Evolutionary conservation across 225 moss, liverwort and hornwort species (phyloP), one percentile per base, ranked within the genome.

Genomic region (Antitrichia curtipendula): DNA sequence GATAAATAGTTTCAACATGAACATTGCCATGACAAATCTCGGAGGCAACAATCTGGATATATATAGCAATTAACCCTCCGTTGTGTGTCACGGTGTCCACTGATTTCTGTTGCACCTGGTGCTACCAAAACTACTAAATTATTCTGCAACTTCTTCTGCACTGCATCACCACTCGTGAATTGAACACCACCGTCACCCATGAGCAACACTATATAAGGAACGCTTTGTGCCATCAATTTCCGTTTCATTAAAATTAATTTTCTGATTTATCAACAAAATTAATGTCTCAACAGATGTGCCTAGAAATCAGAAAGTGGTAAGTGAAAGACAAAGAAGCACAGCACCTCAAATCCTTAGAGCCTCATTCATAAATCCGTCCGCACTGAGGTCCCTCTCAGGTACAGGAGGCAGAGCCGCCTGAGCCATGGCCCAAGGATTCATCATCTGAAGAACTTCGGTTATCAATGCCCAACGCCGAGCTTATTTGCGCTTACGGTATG

Each of bases 81-180:
- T 90, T 74, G 27, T 16, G 41, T 62, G 13, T 86, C 78, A 86
- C 40, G 40, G 25, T 15, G 13, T 91, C 82, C 17, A 94, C 93
- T 84, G 88, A 52, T 83, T 80, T 75, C 88, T 29, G 93, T 90
- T 71, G 96, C 92, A 91, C 92, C 89, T 75, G 93, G 95, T 6
- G 87, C 90, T 87, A 93, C 91, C 89, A 91, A 93, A 87, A 85
- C 88, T 34, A 76, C 70, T 43, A 95, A 93, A 74, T 88, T 90
- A 83, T 76, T 86, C 75, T 81, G 88, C 94, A 96, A 94, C 69
- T 66, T 87, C 90, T 74, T 87, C 41, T 92, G 92, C 75, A 76
- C 76, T 57, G 52, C 69, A 65, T 91, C 75, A 82, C 94, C 91
- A 71, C 91, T 95, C 93, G 90, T 61, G 84, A 77, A 80, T 54